These are phyloP conservation scores for Ceratocystis ficicola DNA, from an alignment of 2,329 filamentous ascomycete species.

Conservation along the genomic window DNA sequence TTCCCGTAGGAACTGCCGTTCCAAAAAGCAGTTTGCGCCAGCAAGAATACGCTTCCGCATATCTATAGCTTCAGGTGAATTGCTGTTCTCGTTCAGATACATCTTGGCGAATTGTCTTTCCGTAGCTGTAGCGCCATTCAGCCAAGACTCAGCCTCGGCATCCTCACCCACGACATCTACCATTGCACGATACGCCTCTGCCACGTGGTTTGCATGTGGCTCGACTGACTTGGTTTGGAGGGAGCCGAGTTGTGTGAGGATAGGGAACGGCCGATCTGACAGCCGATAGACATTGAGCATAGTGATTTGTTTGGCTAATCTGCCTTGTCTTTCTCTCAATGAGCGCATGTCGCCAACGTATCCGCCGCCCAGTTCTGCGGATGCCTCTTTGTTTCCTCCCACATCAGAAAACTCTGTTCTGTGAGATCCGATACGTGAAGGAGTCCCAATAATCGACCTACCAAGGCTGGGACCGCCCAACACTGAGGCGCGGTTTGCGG, in stretches of 20 bases:
- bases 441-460: slow-evolving; percentile 76
- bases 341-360: slow-evolving; percentile 59
- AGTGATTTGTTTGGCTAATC: slow-evolving; percentile 67
- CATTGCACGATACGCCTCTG: slow-evolving; percentile 72
- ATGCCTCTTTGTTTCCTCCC: slow-evolving; percentile 40
- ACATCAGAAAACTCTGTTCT: slow-evolving; percentile 56
- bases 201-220: slow-evolving; percentile 59
- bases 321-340: slow-evolving; percentile 70
- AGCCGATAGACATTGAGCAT: slow-evolving; percentile 63
- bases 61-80: slow-evolving; percentile 49
- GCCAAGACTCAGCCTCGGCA: slow-evolving; percentile 43
- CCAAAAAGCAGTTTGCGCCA: slow-evolving; percentile 68
- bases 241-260: slow-evolving; percentile 63
- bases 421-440: slow-evolving; percentile 55
- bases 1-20: slow-evolving; percentile 66
- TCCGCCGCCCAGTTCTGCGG: slow-evolving; percentile 32
- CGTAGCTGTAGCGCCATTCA: slow-evolving; percentile 52
- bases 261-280: slow-evolving; percentile 53
- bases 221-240: slow-evolving; percentile 61
- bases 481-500: slow-evolving; percentile 37
- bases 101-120: slow-evolving; percentile 64
- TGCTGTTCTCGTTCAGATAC: slow-evolving; percentile 64
- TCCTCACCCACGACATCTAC: slow-evolving; percentile 67
- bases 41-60: slow-evolving; percentile 69
- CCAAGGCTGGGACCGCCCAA: slow-evolving; percentile 55